Conservation (phyloP, 1,284 basidiomycete genomes). For the Cystobasidium slooffiae region DNA sequence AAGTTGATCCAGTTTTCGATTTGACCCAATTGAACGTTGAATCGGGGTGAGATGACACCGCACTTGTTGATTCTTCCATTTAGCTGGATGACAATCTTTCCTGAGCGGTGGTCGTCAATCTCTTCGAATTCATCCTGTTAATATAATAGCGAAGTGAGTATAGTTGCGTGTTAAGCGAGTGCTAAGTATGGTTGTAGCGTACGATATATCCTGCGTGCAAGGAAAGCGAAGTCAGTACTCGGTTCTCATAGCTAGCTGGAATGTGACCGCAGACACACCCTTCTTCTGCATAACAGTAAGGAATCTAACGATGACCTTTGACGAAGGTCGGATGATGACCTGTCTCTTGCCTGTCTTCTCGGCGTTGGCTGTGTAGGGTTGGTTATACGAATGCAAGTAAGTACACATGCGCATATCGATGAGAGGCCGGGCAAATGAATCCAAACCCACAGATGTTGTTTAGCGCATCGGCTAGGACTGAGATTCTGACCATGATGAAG, state of each 20-base stretch:
- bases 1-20: constrained; percentile 95
- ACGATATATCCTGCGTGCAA: constrained; percentile 25
- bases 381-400: not conserved
- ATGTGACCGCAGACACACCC: constrained; percentile 66
- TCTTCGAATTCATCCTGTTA: constrained; percentile 97
- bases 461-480: constrained; percentile 67
- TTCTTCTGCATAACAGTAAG: constrained; percentile 96
- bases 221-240: constrained; percentile 9
- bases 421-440: not conserved
- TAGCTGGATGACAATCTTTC: constrained; percentile 98
- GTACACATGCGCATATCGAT: not conserved
- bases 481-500: constrained; percentile 50
- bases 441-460: constrained; percentile 76
- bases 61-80: constrained; percentile 97
- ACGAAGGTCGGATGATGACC: constrained; percentile 91
- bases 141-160: too few species aligned
- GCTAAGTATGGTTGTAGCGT: not conserved
- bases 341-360: constrained; percentile 96
- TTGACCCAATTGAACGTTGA: constrained; percentile 91
- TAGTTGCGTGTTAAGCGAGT: not conserved
- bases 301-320: constrained; percentile 96
- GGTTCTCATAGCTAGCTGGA: not conserved
- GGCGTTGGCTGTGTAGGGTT: constrained; percentile 69
- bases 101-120: constrained; percentile 98
- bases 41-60: constrained; percentile 92